Conservation (phyloP, 805 yeast species). For the Wickerhamiella sergipiensis region DNA sequence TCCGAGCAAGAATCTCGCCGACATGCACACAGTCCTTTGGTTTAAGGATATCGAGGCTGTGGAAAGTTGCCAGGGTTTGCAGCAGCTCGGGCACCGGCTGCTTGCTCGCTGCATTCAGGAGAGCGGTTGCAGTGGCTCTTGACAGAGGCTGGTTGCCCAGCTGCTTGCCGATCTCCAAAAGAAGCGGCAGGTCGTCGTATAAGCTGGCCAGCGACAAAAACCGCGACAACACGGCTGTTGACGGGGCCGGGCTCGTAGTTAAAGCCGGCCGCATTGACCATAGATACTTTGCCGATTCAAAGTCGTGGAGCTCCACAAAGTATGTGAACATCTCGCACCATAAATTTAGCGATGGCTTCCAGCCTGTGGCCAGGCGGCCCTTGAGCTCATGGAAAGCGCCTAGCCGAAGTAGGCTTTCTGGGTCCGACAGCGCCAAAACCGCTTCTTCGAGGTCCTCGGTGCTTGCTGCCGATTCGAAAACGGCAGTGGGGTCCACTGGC, state of each 20-base stretch:
- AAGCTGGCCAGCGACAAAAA: conserved; percentile 7
- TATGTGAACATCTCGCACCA: background rate
- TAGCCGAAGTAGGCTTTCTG: background rate
- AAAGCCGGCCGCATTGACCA: background rate
- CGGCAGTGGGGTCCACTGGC: background rate
- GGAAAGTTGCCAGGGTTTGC: background rate
- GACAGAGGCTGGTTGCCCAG: conserved; percentile 2
- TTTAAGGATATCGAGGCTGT: background rate
- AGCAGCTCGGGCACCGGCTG: background rate
- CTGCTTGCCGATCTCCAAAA: conserved; percentile 1
- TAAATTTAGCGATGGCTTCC: background rate
- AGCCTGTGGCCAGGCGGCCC: background rate
- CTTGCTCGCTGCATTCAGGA: conserved; percentile 4
- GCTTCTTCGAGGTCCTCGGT: background rate
- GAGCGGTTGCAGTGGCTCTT: conserved; percentile 6
- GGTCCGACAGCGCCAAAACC: background rate
- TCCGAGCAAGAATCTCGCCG: conserved; percentile 9
- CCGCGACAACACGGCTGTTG: background rate
- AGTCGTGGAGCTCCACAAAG: background rate
- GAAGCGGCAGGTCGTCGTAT: conserved; percentile 3
- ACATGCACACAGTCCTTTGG: conserved; percentile 6
- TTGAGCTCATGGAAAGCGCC: background rate
- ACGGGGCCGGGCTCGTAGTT: background rate
- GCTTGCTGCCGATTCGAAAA: background rate
- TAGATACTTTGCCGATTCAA: background rate